Percentiles rank a stretch among this genome's conserved stretches.
phyloP scores from a whole-genome alignment of 176 grass and related monocot genomes.

The Triticum urartu region DNA sequence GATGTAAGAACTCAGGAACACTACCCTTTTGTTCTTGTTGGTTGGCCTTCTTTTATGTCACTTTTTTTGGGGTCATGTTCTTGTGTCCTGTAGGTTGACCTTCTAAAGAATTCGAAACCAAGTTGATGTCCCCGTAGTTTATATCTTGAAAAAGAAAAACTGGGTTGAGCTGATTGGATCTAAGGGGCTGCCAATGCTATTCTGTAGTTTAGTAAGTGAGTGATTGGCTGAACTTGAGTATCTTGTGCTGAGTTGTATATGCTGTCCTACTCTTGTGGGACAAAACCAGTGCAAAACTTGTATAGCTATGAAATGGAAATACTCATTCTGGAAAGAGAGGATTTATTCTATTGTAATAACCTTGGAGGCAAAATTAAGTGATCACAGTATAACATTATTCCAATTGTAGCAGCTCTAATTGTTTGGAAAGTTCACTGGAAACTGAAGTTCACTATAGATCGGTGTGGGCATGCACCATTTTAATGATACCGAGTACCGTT shows the following conservation, averaged over 20 bases:
- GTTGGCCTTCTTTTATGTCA: conserved; percentile 11
- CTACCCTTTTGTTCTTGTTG: not conserved
- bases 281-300: not conserved
- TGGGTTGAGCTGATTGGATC: not conserved
- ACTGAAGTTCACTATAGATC: not conserved
- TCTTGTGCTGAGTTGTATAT: not conserved
- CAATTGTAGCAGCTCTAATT: not conserved
- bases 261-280: not conserved
- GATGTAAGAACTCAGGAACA: conserved; percentile 64
- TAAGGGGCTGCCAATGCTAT: not conserved
- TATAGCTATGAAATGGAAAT: not conserved
- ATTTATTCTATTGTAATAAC: not conserved
- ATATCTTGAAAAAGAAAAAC: not conserved
- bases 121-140: not conserved
- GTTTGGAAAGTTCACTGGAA: not conserved
- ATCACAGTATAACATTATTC: not conserved
- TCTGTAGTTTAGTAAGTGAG: not conserved
- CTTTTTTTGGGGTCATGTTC: not conserved
- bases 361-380: not conserved
- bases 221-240: not conserved
- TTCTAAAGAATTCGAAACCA: not conserved
- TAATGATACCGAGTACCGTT: not conserved
- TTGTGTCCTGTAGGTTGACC: not conserved
- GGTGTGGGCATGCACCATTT: not conserved
- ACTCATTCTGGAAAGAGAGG: not conserved